A percentile compares a stretch with the other conserved stretches of the same genome.
Conservation (phyloP, 73 alveolate species). For the Tetrahymena malaccensis region DNA sequence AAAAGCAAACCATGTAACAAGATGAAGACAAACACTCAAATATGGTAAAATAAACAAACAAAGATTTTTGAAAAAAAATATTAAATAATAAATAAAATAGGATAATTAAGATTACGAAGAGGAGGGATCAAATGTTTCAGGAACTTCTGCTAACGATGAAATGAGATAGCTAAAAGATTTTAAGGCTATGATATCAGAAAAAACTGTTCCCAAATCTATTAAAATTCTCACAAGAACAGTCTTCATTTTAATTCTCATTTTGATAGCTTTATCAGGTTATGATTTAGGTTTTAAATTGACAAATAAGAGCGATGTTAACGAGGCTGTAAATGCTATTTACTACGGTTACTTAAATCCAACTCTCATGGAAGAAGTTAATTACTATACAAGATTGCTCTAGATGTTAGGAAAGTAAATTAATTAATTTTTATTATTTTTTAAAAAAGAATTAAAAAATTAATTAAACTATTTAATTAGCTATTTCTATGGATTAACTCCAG, state of each 20-base stretch:
- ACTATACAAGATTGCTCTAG: slow-evolving; percentile 22
- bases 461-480: neutral
- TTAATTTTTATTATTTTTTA: neutral
- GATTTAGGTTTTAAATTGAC: slow-evolving; percentile 25
- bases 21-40: neutral
- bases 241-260: slow-evolving; percentile 16
- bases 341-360: slow-evolving; percentile 12
- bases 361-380: slow-evolving; percentile 41
- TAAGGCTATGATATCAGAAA: slow-evolving; percentile 38
- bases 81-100: neutral
- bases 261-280: slow-evolving; percentile 10
- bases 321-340: slow-evolving; percentile 28
- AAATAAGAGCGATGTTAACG: slow-evolving; percentile 18
- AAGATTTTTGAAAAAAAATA: neutral
- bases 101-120: slow-evolving; percentile 30
- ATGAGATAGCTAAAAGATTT: slow-evolving; percentile 42
- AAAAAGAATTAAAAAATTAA: neutral
- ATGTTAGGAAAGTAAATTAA: slow-evolving; percentile 16
- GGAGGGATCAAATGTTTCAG: slow-evolving; percentile 30
- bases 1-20: slow-evolving; percentile 10
- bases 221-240: slow-evolving; percentile 36
- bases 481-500: neutral
- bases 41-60: neutral
- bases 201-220: slow-evolving; percentile 36
- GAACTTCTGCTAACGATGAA: slow-evolving; percentile 39